Evolutionary conservation across 805 yeast species (phyloP).

Genomic region (Cyberlindnera veronae): DNA sequence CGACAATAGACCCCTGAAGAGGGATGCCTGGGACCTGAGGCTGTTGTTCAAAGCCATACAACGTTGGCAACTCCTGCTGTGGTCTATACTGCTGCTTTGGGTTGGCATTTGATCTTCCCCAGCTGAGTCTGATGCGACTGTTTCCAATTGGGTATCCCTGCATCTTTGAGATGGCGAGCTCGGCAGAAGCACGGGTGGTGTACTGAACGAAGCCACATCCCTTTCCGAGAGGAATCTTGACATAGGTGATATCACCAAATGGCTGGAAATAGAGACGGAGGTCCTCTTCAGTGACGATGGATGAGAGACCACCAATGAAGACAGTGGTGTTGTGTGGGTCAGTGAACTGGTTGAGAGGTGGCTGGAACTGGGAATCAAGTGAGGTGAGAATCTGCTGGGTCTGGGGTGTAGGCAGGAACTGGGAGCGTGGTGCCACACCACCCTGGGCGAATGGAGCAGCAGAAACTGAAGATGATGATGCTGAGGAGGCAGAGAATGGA

Average conservation of each 20-base stretch:
- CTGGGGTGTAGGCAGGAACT: constrained; percentile 21
- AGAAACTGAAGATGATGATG: constrained; percentile 20
- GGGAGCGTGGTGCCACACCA: constrained; percentile 5
- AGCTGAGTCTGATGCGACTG: constrained; percentile 74
- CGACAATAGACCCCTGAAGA: constrained; percentile 6
- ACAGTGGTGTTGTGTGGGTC: constrained; percentile 83
- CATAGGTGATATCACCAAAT: constrained; percentile 74
- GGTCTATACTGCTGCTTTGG: constrained; percentile 23
- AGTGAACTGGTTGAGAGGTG: constrained; percentile 59
- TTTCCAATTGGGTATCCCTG: constrained; percentile 89
- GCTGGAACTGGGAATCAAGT: constrained; percentile 42
- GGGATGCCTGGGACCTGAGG: constrained; percentile 6
- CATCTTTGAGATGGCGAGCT: constrained; percentile 79
- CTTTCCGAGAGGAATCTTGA: constrained; percentile 67
- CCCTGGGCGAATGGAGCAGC: constrained; percentile 14
- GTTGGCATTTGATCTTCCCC: constrained; percentile 65
- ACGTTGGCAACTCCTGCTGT: constrained; percentile 24
- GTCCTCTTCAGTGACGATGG: constrained; percentile 57
- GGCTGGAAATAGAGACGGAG: constrained; percentile 55
- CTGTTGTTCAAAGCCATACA: constrained; percentile 23
- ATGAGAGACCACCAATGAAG: constrained; percentile 61
- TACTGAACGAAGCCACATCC: constrained; percentile 90
- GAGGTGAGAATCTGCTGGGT: constrained; percentile 20
- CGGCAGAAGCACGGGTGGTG: constrained; percentile 75
- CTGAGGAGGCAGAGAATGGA: constrained; percentile 17